Evolutionary conservation across 2,329 filamentous ascomycete genomes (phyloP), one percentile per base, ranked within the genome.

Genomic region (Penicillium sp.): DNA sequence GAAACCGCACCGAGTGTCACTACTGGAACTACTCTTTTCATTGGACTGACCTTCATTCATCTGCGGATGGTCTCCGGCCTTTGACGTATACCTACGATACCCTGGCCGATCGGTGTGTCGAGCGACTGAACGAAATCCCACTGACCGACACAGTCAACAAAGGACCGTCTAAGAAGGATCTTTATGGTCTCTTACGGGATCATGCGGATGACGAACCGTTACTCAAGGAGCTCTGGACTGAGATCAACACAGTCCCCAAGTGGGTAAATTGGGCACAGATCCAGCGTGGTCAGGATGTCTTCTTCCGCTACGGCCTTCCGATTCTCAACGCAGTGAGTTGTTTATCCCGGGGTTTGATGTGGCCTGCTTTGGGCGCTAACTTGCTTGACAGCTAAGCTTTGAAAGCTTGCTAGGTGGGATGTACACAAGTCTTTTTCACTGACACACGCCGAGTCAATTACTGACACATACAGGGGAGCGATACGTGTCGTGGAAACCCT

Each of bases 261-360:
- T 92, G 88, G 88, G 89, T 92, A 2, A 84, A 92, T 67, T 92
- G 88, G 88, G 81, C 81, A 2, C 88, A 91, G 66, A 87, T 93
- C 52, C 77, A 81, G 55, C 79, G 89, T 64, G 89, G 89, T 0
- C 89, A 93, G 67, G 83, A 88, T 61, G 83, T 91, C 0, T 90
- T 92, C 65, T 92, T 90, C 69, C 83, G 89, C 34, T 92, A 92
- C 69, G 88, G 84, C 16, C 85, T 84, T 0, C 83, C 87, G 1
- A 82, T 82, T 21, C 71, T 91, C 18, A 88, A 85, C 7, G 84
- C 63, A 22, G 69, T 71, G 36, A 60, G 69, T 66, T 8, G 13
- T 22, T 27, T 4, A n/a, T 10, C n/a, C 14, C 10, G 14, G 7
- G 21, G 13, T 14, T 36, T 21, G 24, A 22, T 11, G 8, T 3